Base-by-base conservation (phyloP, 441 rosid species). In the Lepidium campestre region DNA sequence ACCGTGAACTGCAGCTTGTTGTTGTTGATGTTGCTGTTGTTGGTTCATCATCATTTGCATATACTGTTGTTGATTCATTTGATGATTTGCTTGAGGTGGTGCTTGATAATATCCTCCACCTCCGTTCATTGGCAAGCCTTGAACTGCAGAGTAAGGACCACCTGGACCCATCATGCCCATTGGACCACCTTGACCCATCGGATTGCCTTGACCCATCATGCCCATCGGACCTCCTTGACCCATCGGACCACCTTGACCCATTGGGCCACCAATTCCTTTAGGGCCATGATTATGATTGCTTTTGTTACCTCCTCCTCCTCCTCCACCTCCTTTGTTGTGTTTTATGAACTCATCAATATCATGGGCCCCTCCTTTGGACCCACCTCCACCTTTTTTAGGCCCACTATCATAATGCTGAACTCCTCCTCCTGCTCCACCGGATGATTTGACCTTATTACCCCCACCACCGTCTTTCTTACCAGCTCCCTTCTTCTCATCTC, bases 31-130 rank as follows among this genome's bases (percentile, higher is more conserved):
- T 4, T 61, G 72, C 14, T 67, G 74, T 14, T 87, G 97, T 19
- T 88, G 92, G 36, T 83, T 83, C 97, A 93, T 89, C 98, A 93
- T 85, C 97, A 90, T 90, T 34, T 77, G 85, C 95, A 93, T 80
- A 34, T 90, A 85, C 29, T 87, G 97, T 54, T 87, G 76, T 17
- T 65, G 78, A 47, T 25, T 75, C 93, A 50, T 73, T 77, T 49
- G 84, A 83, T 20, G 88, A 84, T 57, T 86, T 79, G 27, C 71
- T 68, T 79, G 75, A 12, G 83, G 88, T 34, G 79, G 84, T 32
- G 29, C 29, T 46, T 41, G 87, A 35, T 79, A 81, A 34, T 77
- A 82, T 27, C 81, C 80, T 39, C 81, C 75, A 0, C 75, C 72
- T 58, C 79, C 84, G 13, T 77, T 85, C 87, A 85, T 82, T 1